A percentile compares a stretch with the other conserved stretches of the same genome.
These are phyloP conservation scores for Mortierella sp. DNA, from an alignment of 371 early-diverging fungal genomes.

Conservation along the genomic window DNA sequence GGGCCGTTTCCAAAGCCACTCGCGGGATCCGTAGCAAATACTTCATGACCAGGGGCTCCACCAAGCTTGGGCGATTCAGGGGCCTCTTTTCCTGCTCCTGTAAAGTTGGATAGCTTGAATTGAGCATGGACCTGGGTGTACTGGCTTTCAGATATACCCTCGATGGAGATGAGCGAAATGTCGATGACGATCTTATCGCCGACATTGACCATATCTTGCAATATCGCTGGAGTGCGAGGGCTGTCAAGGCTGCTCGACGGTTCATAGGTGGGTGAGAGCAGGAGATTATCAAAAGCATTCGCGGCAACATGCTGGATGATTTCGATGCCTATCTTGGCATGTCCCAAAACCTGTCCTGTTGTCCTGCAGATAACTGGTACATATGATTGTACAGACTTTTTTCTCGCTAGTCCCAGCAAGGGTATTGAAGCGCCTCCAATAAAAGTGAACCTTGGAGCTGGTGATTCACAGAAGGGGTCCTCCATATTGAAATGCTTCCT, in stretches of 20 bases:
- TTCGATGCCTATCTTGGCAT: constrained; percentile 57
- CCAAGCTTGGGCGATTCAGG: constrained; percentile 1
- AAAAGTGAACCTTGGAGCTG: constrained; percentile 71
- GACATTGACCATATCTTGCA: constrained; percentile 36
- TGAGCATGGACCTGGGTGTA: constrained; percentile 86
- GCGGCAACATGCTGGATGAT: constrained; percentile 53
- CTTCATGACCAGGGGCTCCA: constrained; percentile 58
- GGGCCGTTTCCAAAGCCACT: constrained; percentile 65
- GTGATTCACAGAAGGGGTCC: constrained; percentile 80
- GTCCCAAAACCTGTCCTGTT: constrained; percentile 67
- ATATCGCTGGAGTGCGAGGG: no score
- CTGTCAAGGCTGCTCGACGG: not conserved
- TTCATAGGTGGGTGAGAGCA: no score
- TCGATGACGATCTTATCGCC: constrained; percentile 79
- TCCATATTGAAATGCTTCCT: constrained; percentile 80
- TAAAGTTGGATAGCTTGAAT: constrained; percentile 75
- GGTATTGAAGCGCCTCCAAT: constrained; percentile 70
- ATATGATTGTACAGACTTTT: constrained; percentile 46
- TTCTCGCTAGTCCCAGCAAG: constrained; percentile 60
- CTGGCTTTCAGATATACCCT: constrained; percentile 77
- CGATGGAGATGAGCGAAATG: constrained; percentile 73
- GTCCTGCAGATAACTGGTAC: constrained; percentile 67
- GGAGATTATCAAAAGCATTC: not conserved
- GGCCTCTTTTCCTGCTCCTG: constrained; percentile 27
- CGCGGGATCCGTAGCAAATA: constrained; percentile 76